phyloP scores from a whole-genome alignment of 495 filamentous ascomycete species.

The Hypoxylon fuscum region DNA sequence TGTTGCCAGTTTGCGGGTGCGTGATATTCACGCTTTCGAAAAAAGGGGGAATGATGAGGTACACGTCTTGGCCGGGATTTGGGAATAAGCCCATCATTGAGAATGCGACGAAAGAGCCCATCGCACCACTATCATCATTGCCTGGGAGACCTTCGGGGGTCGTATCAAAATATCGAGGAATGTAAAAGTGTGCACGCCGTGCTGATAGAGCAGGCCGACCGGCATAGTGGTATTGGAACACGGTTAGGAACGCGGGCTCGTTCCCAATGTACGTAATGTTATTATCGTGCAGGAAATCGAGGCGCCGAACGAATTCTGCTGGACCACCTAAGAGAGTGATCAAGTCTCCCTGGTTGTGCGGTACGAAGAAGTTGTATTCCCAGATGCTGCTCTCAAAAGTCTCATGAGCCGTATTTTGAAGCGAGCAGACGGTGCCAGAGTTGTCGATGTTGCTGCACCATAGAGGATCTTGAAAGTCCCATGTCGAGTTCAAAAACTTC shows the following conservation, averaged over 20 bases:
- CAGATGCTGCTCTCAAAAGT: conserved; percentile 77
- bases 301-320: conserved; percentile 65
- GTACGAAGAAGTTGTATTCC: conserved; percentile 78
- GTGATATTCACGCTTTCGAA: conserved; percentile 72
- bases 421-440: conserved; percentile 62
- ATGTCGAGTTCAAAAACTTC: conserved; percentile 70
- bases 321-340: conserved; percentile 70
- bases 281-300: conserved; percentile 71
- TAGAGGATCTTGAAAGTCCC: conserved; percentile 74
- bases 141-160: conserved; percentile 70
- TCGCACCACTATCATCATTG: conserved; percentile 77
- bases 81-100: conserved; percentile 80
- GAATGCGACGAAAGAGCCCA: conserved; percentile 75
- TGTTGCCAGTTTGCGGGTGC: conserved; percentile 67
- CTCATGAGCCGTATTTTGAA: conserved; percentile 69
- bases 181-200: conserved; percentile 69
- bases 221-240: conserved; percentile 77
- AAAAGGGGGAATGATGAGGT: conserved; percentile 73
- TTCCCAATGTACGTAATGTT: conserved; percentile 77
- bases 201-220: conserved; percentile 72
- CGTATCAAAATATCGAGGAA: conserved; percentile 70
- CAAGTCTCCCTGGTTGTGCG: conserved; percentile 73
- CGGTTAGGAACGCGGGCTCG: conserved; percentile 74
- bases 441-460: conserved; percentile 67
- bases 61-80: conserved; percentile 77